Base-by-base conservation (phyloP, 805 yeast genomes). In the Yarrowia deformans region DNA sequence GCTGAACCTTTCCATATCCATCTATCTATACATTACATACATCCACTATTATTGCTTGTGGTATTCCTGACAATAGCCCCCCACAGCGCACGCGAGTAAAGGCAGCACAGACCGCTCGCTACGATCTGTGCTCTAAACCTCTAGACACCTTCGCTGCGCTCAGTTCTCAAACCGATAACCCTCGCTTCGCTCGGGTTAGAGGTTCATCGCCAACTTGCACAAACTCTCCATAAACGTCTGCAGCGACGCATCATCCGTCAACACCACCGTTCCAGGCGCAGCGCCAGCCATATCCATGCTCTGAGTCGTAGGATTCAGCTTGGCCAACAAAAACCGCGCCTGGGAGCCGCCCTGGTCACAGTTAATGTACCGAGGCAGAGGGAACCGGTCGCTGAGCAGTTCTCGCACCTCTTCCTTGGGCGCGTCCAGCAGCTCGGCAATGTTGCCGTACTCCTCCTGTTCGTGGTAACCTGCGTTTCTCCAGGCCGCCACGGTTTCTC, bases 291-390 rank as follows among this genome's bases (percentile, higher is more conserved):
- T 52, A 19, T 66, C 69, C 49, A 66, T 52, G 10, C 23, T 14
- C 52, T 54, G 60, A 2, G 90, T 92, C 58, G 97, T 90, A 49
- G 99, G 99, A 79, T 96, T 95, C 79, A 95, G 87, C 81, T 93
- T 95, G 37, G 98, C 91, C 79, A 92, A 88, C 79, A 95, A 84
- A 84, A 95, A 95, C 81, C 99, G 88, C 2, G 98, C 98, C 81
- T 95, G 99, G 16, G 98, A 93, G 69, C 97, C 98, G 75, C 99
- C 98, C 75, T 94, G 98, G 78, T 94, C 98, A 70, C 97, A 92
- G 75, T 94, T 97, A 74, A 95, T 93, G 77, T 94, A 95, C 80
- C 99, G 87, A 60, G 99, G 99, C 76, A 95, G 84, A 74, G 99
- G 99, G 87, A 92, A 94, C 77, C 99, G 86, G 77, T 95, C 98